Percentiles rank a stretch among this genome's conserved stretches.
These are phyloP conservation scores for Anisodus acutangulus DNA, from an alignment of 257 asterid genomes.

Conservation along the genomic window DNA sequence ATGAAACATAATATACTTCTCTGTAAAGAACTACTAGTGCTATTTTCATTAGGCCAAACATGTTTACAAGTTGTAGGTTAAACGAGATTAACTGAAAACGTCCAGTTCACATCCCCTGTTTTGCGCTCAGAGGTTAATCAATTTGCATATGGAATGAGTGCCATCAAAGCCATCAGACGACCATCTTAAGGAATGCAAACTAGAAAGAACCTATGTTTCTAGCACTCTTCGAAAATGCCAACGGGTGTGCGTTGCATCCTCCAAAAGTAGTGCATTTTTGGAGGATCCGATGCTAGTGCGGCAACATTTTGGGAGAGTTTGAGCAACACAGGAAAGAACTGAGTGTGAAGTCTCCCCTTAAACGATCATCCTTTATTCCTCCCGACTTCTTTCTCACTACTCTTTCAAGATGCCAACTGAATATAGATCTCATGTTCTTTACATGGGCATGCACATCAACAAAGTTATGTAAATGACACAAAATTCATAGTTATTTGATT, in stretches of 20 bases:
- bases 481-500: neutral
- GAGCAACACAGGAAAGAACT: no score
- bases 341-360: neutral
- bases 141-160: neutral
- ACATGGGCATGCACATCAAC: neutral
- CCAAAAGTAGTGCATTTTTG: no score
- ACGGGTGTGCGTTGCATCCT: no score
- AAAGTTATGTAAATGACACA: neutral
- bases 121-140: neutral
- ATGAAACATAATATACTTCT: neutral
- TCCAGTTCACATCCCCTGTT: neutral
- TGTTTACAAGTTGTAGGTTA: neutral
- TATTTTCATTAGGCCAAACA: neutral
- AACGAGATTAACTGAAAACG: neutral
- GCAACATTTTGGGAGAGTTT: no score
- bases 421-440: constrained; percentile 3
- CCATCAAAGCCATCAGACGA: neutral
- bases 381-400: neutral
- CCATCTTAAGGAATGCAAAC: neutral
- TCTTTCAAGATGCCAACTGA: constrained; percentile 5
- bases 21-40: neutral
- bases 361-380: neutral
- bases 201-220: neutral
- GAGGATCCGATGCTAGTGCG: no score
- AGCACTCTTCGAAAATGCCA: no score